Evolutionary conservation across 192 early-diverging fungal species (phyloP).

Genomic region (Haplosporangium gracile): DNA sequence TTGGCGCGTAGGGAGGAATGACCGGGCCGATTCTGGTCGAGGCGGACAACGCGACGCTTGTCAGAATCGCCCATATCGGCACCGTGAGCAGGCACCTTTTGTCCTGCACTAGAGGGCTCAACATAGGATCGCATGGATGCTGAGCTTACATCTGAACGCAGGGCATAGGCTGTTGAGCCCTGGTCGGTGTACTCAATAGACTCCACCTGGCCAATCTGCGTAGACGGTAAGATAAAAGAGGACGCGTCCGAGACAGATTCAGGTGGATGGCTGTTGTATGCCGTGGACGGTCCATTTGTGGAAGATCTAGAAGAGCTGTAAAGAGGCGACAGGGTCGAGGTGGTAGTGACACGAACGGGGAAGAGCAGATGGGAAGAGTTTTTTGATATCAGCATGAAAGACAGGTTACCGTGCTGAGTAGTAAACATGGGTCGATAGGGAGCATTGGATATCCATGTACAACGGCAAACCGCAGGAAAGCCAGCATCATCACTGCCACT

Average conservation of each 20-base stretch:
- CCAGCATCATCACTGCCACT: not conserved
- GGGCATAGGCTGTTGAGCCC: not conserved
- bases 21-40: not conserved
- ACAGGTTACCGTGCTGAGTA: constrained; percentile 2
- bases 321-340: not conserved
- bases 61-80: not conserved
- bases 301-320: not conserved
- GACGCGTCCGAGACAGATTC: constrained; percentile 1
- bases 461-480: not conserved
- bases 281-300: constrained; percentile 6
- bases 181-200: not conserved
- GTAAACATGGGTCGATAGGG: not conserved
- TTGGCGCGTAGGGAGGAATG: constrained; percentile 35
- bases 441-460: not conserved
- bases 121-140: not conserved
- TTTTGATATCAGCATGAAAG: not conserved
- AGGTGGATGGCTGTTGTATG: not conserved
- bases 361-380: not conserved
- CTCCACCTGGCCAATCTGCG: not conserved
- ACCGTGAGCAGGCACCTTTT: not conserved
- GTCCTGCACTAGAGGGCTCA: not conserved
- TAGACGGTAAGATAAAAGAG: constrained; percentile 25
- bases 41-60: not conserved
- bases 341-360: constrained; percentile 13
- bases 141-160: not conserved